Percentiles rank a stretch among this genome's conserved stretches.
These are phyloP conservation scores for Austroboletus olivaceoglutinosus DNA, from an alignment of 1,284 basidiomycete genomes.

Conservation along the genomic window DNA sequence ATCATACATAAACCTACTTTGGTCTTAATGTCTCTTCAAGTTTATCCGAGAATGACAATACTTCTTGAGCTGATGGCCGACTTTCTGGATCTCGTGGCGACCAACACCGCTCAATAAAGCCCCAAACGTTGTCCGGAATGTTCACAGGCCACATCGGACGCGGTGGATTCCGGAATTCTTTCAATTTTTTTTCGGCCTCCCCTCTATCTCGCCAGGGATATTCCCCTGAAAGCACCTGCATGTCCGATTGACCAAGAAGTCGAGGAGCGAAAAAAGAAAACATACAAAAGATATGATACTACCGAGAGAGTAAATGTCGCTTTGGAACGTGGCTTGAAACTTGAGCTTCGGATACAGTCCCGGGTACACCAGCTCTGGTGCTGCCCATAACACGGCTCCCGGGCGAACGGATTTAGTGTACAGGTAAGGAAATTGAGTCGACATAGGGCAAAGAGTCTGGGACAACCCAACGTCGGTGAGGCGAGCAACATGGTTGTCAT, in stretches of 20 bases:
- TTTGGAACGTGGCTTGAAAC: neutral
- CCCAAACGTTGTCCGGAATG: slow-evolving; percentile 4
- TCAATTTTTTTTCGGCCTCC: neutral
- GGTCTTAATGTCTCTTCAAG: neutral
- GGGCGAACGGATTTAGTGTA: neutral
- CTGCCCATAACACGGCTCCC: neutral
- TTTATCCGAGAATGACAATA: neutral
- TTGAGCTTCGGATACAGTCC: neutral
- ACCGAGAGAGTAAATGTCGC: neutral
- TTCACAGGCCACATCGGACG: slow-evolving; percentile 1
- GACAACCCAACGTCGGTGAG: neutral
- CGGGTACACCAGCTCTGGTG: slow-evolving; percentile 5
- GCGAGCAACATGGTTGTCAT: neutral
- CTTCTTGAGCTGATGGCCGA: slow-evolving; percentile 3
- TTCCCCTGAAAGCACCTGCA: slow-evolving; percentile 3
- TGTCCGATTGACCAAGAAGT: neutral
- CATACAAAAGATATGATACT: slow-evolving; percentile 4
- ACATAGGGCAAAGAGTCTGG: neutral
- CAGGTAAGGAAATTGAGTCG: neutral
- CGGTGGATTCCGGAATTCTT: slow-evolving; percentile 1
- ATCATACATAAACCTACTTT: neutral
- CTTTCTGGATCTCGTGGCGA: neutral
- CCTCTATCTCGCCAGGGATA: neutral
- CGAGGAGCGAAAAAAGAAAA: neutral
- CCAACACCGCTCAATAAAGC: slow-evolving; percentile 9